Percentiles rank a stretch among this genome's conserved stretches.
Evolutionary conservation across 2,329 filamentous ascomycete genomes (phyloP).

Genomic region (Pseudofabraea citricarpa): DNA sequence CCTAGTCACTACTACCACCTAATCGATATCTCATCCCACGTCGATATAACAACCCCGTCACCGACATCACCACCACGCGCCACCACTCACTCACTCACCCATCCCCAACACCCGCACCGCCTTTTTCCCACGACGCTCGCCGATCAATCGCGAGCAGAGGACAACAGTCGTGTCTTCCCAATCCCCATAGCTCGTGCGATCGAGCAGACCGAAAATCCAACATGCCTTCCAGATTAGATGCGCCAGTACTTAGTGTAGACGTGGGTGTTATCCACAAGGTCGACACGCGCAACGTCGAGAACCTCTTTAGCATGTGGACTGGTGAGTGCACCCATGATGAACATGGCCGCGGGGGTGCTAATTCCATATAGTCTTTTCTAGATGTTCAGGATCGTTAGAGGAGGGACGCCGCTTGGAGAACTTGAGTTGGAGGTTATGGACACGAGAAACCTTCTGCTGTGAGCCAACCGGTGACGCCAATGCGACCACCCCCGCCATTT

Average conservation of each 20-base stretch:
- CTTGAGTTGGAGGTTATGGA: slow-evolving; percentile 93
- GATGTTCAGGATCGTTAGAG: slow-evolving; percentile 89
- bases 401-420: slow-evolving; percentile 92
- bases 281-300: slow-evolving; percentile 87
- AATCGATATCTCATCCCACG: no score
- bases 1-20: neutral
- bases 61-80: neutral
- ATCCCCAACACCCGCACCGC: slow-evolving; percentile 1
- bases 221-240: slow-evolving; percentile 82
- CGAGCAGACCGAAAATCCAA: slow-evolving; percentile 19
- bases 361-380: slow-evolving; percentile 70
- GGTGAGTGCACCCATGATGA: slow-evolving; percentile 50
- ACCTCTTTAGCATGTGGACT: slow-evolving; percentile 95
- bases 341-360: neutral
- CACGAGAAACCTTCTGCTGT: slow-evolving; percentile 86
- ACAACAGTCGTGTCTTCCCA: slow-evolving; percentile 21
- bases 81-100: neutral
- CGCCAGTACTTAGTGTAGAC: slow-evolving; percentile 87
- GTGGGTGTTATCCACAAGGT: slow-evolving; percentile 90
- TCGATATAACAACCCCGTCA: neutral
- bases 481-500: slow-evolving; percentile 35
- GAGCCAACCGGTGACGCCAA: slow-evolving; percentile 54
- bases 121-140: slow-evolving; percentile 10
- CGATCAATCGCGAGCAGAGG: slow-evolving; percentile 25
- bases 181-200: slow-evolving; percentile 22